Base-by-base conservation (phyloP, 345 rosid genomes). In the Gossypium bickii region DNA sequence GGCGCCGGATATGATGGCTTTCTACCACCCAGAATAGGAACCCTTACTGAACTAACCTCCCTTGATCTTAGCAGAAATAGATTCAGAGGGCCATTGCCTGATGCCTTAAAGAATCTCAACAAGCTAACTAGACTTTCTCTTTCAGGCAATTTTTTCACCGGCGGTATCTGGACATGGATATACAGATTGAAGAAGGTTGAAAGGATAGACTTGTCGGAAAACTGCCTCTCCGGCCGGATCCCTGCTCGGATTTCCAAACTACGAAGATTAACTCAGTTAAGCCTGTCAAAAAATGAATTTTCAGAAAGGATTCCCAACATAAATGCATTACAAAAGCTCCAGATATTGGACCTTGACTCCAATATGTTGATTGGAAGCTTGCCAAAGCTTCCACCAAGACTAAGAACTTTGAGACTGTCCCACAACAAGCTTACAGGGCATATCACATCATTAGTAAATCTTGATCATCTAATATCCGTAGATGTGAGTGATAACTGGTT, bases 51-150 rank as follows among this genome's bases (percentile, higher is more conserved):
- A 80, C 88, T 88, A 27, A 84, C 87, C 56, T 71, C 74, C 57
- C 86, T 87, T 12, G 67, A 78, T 67, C 78, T 86, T 9, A 75
- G 84, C 83, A 67, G 22, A 41, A 88, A 87, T 79, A 78, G 79
- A 22, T 88, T 90, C 76, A 79, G 90, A 1, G 92, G 91, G 44
- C 89, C 92, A 2, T 71, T 88, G 58, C 92, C 90, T 7, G 83
- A 82, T 41, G 20, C 84, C 76, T 76, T 86, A 49, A 77, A 58
- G 70, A 80, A 80, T 18, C 86, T 90, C 27, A 78, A 67, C 76
- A 84, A 82, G 80, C 84, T 88, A 67, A 74, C 80, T 70, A 79
- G 72, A 51, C 77, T 88, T 41, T 74, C 81, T 9, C 11, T 86
- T 61, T 49, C 87, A 0, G 79, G 59, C 12, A 90, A 88, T 44